Conservation (phyloP, 78 protist species). For the Speleostelium caveatum region DNA sequence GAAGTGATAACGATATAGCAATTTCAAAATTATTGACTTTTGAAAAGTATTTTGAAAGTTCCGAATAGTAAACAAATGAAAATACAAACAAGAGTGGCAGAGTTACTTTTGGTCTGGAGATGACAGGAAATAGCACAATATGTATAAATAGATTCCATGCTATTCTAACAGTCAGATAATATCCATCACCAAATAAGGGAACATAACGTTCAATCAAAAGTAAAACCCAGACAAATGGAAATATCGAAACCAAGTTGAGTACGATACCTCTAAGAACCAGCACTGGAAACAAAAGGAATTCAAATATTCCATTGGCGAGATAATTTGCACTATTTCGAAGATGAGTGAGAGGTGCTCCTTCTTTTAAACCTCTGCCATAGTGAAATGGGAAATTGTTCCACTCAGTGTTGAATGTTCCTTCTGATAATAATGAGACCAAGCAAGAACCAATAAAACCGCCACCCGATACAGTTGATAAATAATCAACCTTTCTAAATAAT, state of each 20-base stretch:
- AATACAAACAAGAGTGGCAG: constrained; percentile 32
- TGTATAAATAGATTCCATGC: constrained; percentile 64
- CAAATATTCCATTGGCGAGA: constrained; percentile 77
- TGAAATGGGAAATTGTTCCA: constrained; percentile 75
- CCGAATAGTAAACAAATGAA: constrained; percentile 16
- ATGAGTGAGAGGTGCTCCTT: constrained; percentile 68
- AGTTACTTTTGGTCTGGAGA: constrained; percentile 61
- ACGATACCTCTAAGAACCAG: constrained; percentile 62
- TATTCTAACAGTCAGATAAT: constrained; percentile 37
- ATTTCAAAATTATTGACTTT: constrained; percentile 28
- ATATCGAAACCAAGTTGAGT: constrained; percentile 51
- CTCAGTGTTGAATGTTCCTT: constrained; percentile 69
- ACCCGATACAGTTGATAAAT: constrained; percentile 60
- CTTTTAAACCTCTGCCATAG: constrained; percentile 67
- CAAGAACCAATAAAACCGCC: constrained; percentile 78
- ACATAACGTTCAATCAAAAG: constrained; percentile 49
- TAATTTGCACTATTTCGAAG: constrained; percentile 70
- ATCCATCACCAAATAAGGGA: constrained; percentile 54
- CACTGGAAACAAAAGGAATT: constrained; percentile 58
- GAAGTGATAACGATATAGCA: constrained; percentile 7
- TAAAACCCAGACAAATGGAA: constrained; percentile 73
- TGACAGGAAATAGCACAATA: constrained; percentile 52
- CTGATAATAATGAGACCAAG: constrained; percentile 32
- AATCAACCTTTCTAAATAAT: constrained; percentile 55
- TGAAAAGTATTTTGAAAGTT: constrained; percentile 30